phyloP scores from a whole-genome alignment of 805 yeast genomes.

The Monosporozyma solicola region DNA sequence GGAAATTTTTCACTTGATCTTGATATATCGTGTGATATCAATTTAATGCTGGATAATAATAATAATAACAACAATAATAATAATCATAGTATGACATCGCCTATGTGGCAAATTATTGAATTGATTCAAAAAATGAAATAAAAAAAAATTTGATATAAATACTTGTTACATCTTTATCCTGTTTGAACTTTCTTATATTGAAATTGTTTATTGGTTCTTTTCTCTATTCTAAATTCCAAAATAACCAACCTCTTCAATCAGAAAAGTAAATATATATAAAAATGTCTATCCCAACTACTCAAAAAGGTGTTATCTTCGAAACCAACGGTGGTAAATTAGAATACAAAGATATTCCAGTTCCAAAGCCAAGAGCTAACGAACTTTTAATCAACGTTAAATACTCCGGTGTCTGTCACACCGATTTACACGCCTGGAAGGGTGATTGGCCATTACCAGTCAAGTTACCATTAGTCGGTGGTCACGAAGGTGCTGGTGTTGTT shows the following conservation, averaged over 20 bases:
- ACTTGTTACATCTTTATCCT: neutral
- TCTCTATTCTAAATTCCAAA: neutral
- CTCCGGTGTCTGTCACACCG: constrained; percentile 71
- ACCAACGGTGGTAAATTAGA: constrained; percentile 35
- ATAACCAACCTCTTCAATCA: neutral
- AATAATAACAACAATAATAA: too few species aligned
- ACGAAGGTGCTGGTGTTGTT: constrained; percentile 67
- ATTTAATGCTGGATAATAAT: neutral
- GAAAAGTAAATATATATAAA: constrained; percentile 6
- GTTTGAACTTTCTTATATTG: neutral
- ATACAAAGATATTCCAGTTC: constrained; percentile 47
- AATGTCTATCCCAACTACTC: constrained; percentile 39
- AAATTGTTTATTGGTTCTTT: too few species aligned
- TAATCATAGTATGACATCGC: too few species aligned
- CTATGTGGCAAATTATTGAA: too few species aligned
- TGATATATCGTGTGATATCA: too few species aligned
- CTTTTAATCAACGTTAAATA: constrained; percentile 57
- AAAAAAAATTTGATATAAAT: too few species aligned
- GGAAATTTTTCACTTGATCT: too few species aligned
- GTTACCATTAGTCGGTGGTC: constrained; percentile 63
- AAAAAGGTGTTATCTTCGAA: constrained; percentile 43
- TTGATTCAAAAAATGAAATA: too few species aligned
- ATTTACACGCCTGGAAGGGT: constrained; percentile 67
- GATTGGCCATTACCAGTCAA: constrained; percentile 56
- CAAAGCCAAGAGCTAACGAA: constrained; percentile 56